Conservation (phyloP, 305 asterid species). For the Vinca major region DNA sequence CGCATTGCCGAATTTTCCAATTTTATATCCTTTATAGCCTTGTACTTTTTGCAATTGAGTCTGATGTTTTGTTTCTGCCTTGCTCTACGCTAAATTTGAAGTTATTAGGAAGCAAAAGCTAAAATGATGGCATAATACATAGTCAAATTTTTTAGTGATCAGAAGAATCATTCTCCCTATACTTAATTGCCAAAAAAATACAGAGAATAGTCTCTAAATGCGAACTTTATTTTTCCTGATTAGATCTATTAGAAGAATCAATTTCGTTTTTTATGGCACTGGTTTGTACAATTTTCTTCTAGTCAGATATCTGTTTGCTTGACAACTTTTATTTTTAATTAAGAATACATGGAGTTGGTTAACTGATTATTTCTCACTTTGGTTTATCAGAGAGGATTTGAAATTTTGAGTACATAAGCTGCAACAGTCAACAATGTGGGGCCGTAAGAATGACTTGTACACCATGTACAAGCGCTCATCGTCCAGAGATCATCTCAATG, state of each 20-base stretch:
- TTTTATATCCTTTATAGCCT: not conserved
- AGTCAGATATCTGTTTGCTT: not conserved
- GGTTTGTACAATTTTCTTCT: not conserved
- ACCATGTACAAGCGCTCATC: slow-evolving; percentile 63
- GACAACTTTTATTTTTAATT: not conserved
- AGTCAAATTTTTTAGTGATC: not conserved
- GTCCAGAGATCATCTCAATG: slow-evolving; percentile 42
- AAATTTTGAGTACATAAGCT: slow-evolving; percentile 18
- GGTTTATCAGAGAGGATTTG: slow-evolving; percentile 24
- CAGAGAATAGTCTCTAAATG: not conserved
- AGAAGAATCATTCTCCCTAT: not conserved
- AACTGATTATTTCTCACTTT: slow-evolving; percentile 13
- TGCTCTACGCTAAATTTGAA: not conserved
- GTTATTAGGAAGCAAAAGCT: not conserved
- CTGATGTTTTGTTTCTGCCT: not conserved
- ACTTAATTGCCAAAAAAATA: not conserved
- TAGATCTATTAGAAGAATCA: not conserved
- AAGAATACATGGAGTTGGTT: slow-evolving; percentile 4
- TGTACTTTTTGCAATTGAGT: not conserved
- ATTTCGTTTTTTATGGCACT: not conserved
- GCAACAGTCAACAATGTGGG: slow-evolving; percentile 30
- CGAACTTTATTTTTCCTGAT: not conserved
- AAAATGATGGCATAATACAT: not conserved
- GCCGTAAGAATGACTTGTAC: slow-evolving; percentile 36
- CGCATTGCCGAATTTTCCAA: not conserved